These are phyloP conservation scores for Eimeria nieschulzi DNA, from an alignment of 169 alveolate genomes.

Conservation along the genomic window DNA sequence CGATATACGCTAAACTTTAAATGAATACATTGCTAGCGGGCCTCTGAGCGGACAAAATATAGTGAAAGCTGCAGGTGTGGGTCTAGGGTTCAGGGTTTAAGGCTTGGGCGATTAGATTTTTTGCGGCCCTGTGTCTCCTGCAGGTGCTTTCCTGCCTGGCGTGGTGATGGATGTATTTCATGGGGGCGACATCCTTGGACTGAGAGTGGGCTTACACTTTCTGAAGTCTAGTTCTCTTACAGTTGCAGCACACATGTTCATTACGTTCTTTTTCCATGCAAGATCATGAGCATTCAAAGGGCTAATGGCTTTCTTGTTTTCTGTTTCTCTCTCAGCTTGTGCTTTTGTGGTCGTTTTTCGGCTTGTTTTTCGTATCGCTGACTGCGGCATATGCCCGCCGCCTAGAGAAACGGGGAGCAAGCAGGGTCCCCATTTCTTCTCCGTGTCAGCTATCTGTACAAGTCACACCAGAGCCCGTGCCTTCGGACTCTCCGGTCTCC, in stretches of 20 bases:
- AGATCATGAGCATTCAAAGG: neutral
- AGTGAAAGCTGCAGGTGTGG: too few relatives aligned
- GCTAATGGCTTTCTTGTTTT: neutral
- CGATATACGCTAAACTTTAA: too few relatives aligned
- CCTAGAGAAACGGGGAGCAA: neutral
- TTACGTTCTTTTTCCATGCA: neutral
- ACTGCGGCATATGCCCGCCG: slow-evolving; percentile 48
- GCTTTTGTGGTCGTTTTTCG: slow-evolving; percentile 69
- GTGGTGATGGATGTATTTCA: slow-evolving; percentile 58
- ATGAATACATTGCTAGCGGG: too few relatives aligned
- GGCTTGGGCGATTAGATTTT: too few relatives aligned
- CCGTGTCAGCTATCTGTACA: slow-evolving; percentile 9
- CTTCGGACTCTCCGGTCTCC: neutral
- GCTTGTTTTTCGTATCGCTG: slow-evolving; percentile 19
- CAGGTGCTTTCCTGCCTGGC: slow-evolving; percentile 75
- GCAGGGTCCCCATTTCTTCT: neutral
- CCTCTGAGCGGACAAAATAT: too few relatives aligned
- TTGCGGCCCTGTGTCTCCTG: neutral
- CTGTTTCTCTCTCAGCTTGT: slow-evolving; percentile 42
- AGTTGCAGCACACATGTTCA: neutral
- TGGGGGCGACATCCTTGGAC: slow-evolving; percentile 64
- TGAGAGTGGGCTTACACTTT: slow-evolving; percentile 27
- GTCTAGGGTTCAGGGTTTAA: too few relatives aligned
- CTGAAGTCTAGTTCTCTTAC: neutral
- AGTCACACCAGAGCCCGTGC: neutral